Percentiles rank a stretch among this genome's conserved stretches.
These are phyloP conservation scores for Pseudogymnoascus sp. DNA, from an alignment of 2,329 filamentous ascomycete species.

Conservation along the genomic window DNA sequence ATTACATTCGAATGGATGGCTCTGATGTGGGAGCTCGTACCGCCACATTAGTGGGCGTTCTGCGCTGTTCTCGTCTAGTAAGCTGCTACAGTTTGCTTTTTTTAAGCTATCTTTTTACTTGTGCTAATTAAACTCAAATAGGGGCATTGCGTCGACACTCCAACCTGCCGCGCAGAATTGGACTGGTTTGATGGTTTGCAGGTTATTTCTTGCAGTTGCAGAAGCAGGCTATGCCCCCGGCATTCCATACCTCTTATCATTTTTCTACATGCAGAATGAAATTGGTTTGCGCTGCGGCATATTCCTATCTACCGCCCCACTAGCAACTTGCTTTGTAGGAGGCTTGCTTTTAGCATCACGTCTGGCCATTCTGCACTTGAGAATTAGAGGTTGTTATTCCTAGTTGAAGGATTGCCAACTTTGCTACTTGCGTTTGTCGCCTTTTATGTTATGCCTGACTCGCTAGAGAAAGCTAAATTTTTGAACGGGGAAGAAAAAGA, in stretches of 20 bases:
- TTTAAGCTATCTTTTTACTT: too few relatives aligned
- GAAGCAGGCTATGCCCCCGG: constrained; percentile 36
- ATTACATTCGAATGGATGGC: constrained; percentile 33
- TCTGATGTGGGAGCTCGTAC: constrained; percentile 31
- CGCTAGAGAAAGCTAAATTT: constrained; percentile 42
- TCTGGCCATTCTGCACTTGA: constrained; percentile 48
- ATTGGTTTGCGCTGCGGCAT: constrained; percentile 62
- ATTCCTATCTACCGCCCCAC: constrained; percentile 55
- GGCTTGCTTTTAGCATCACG: constrained; percentile 60
- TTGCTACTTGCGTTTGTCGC: constrained; percentile 44
- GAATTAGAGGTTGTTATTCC: constrained; percentile 55
- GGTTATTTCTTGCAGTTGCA: constrained; percentile 35
- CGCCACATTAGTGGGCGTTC: constrained; percentile 30
- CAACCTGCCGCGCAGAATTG: constrained; percentile 29
- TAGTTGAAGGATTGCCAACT: constrained; percentile 56
- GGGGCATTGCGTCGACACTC: constrained; percentile 22
- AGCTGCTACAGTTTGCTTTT: background rate
- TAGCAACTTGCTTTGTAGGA: constrained; percentile 62
- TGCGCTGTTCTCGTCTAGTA: background rate
- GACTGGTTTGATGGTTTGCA: constrained; percentile 30
- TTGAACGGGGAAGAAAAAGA: constrained; percentile 33
- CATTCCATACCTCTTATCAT: constrained; percentile 35
- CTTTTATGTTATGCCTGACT: constrained; percentile 46
- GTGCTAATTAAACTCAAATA: background rate
- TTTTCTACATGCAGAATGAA: constrained; percentile 45